Evolutionary conservation across 75 land plant species (phyloP).

Genomic region (Pseudotsuga menziesii): DNA sequence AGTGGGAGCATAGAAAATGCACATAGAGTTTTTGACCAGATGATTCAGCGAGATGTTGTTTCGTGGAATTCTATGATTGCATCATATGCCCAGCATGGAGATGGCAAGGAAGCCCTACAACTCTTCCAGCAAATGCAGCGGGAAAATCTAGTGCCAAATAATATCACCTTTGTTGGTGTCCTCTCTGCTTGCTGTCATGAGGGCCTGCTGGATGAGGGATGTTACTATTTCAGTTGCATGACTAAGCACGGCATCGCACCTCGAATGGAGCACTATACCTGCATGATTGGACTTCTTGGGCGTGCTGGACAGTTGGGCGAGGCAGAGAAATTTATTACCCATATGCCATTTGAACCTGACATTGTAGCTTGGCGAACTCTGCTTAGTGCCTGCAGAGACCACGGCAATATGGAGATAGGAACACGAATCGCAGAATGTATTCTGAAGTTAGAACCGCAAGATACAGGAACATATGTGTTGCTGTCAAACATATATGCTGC

Average conservation of each 20-base stretch:
- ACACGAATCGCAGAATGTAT: constrained; percentile 41
- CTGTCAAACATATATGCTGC: constrained; percentile 52
- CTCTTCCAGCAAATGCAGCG: constrained; percentile 16
- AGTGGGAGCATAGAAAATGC: constrained; percentile 43
- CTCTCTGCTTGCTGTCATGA: constrained; percentile 70
- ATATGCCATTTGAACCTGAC: constrained; percentile 51
- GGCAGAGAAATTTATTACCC: constrained; percentile 33
- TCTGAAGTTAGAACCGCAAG: constrained; percentile 38
- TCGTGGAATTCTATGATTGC: constrained; percentile 53
- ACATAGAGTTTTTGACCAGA: constrained; percentile 22
- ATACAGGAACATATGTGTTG: constrained; percentile 57
- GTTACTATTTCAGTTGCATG: constrained; percentile 38
- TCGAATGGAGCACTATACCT: constrained; percentile 52
- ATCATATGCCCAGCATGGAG: constrained; percentile 18
- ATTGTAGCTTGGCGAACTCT: constrained; percentile 48
- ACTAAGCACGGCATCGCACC: constrained; percentile 27
- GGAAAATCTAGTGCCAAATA: constrained; percentile 18
- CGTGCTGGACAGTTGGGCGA: constrained; percentile 41
- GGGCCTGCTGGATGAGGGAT: constrained; percentile 49
- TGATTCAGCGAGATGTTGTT: constrained; percentile 28
- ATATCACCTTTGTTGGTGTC: constrained; percentile 54
- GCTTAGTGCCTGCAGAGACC: constrained; percentile 45
- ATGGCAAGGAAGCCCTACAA: constrained; percentile 16
- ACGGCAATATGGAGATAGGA: constrained; percentile 35
- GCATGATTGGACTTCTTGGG: constrained; percentile 49